Percentiles rank a stretch among this genome's conserved stretches.
These are phyloP conservation scores for Agapanthus africanus DNA, from an alignment of 106 monocot genomes.

Conservation along the genomic window DNA sequence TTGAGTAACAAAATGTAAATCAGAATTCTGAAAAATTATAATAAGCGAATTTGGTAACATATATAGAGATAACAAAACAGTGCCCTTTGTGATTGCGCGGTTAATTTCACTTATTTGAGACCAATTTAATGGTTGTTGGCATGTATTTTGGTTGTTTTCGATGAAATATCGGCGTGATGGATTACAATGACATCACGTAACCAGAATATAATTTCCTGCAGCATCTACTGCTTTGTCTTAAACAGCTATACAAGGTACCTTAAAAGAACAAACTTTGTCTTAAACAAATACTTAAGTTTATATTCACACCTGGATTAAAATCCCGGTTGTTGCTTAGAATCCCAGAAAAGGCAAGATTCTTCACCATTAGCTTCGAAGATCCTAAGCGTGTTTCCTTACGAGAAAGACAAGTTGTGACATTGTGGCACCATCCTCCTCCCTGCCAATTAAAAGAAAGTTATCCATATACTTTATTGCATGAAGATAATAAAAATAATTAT, in stretches of 20 bases:
- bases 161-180: too few relatives aligned
- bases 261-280: not conserved
- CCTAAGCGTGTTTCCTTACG: slow-evolving; percentile 56
- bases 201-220: not conserved
- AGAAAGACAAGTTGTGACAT: slow-evolving; percentile 41
- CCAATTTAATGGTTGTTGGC: not conserved
- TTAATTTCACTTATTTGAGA: not conserved
- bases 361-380: slow-evolving; percentile 71
- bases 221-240: not conserved
- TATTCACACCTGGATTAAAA: slow-evolving; percentile 58
- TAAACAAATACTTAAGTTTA: too few relatives aligned
- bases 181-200: too few relatives aligned
- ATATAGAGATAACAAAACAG: not conserved
- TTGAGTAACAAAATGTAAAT: not conserved
- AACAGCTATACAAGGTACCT: not conserved
- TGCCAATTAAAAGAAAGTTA: slow-evolving; percentile 12
- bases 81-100: not conserved
- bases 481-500: too few relatives aligned
- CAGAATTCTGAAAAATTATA: too few relatives aligned
- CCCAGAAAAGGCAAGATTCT: slow-evolving; percentile 64
- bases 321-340: slow-evolving; percentile 45
- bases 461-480: slow-evolving; percentile 42
- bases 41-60: too few relatives aligned
- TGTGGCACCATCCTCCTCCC: slow-evolving; percentile 97
- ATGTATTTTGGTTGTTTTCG: not conserved